Conservation (phyloP, 1,139 yeast species). For the Saccharomycopsis hybrid region DNA sequence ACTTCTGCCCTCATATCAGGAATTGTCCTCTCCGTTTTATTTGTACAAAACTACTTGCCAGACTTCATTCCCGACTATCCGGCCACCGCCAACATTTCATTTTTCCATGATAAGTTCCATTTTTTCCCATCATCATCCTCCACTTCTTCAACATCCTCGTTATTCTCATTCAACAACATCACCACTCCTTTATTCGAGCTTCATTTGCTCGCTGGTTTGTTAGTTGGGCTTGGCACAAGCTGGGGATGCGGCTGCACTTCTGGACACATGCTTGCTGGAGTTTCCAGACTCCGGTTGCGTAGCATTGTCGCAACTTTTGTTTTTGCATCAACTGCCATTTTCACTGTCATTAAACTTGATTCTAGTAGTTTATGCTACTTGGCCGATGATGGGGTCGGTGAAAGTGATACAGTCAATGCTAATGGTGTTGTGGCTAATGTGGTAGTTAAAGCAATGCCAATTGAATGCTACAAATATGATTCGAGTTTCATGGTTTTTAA, state of each 20-base stretch:
- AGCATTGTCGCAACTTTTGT: constrained; percentile 37
- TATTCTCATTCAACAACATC: neutral
- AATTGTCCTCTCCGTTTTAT: constrained; percentile 26
- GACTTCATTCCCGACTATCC: constrained; percentile 25
- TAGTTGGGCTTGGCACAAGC: constrained; percentile 41
- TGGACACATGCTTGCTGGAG: constrained; percentile 44
- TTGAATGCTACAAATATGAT: neutral
- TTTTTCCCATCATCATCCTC: too few relatives aligned
- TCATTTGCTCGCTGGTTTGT: constrained; percentile 21
- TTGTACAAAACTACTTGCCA: constrained; percentile 27
- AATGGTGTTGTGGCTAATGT: too few relatives aligned
- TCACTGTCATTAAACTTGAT: constrained; percentile 20
- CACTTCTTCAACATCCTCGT: neutral
- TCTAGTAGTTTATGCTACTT: neutral
- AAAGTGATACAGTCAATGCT: neutral
- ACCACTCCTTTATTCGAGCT: neutral
- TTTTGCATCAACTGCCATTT: constrained; percentile 32
- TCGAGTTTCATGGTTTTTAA: neutral
- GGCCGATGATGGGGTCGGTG: neutral
- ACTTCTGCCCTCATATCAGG: constrained; percentile 30
- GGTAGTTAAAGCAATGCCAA: too few relatives aligned
- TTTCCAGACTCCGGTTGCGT: constrained; percentile 37
- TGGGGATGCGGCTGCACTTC: constrained; percentile 45
- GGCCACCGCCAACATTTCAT: constrained; percentile 3
- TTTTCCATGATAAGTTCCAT: neutral